phyloP scores from a whole-genome alignment of 108 stramenopile species.

The Nitzschia inconspicua region DNA sequence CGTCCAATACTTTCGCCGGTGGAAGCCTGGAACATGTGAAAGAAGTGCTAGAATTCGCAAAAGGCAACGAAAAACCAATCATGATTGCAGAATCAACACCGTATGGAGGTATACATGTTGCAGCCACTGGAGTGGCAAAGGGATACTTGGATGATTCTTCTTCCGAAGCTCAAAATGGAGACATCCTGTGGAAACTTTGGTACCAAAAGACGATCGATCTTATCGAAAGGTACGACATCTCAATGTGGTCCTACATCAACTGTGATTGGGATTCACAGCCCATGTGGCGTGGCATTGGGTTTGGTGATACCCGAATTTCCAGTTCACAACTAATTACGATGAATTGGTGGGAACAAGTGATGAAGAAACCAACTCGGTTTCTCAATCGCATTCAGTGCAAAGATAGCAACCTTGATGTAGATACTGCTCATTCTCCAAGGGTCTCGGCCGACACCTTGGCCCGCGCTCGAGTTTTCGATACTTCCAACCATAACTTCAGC shows the following conservation, averaged over 20 bases:
- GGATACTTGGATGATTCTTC: not conserved
- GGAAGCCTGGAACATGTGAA: constrained; percentile 48
- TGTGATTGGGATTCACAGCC: constrained; percentile 84
- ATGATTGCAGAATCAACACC: constrained; percentile 94
- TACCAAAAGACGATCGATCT: constrained; percentile 67
- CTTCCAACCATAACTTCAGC: too few relatives aligned
- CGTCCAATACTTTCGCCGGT: constrained; percentile 22
- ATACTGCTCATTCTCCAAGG: not conserved
- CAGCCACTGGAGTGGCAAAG: not conserved
- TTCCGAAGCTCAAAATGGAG: constrained; percentile 1
- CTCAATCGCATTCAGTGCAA: constrained; percentile 1
- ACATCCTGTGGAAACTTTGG: constrained; percentile 71
- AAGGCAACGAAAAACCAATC: constrained; percentile 41
- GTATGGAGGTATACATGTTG: constrained; percentile 65
- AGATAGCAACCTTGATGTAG: not conserved
- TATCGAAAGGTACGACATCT: constrained; percentile 72
- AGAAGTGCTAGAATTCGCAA: constrained; percentile 75
- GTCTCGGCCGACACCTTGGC: too few relatives aligned
- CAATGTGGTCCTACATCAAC: constrained; percentile 91
- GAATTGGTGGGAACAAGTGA: constrained; percentile 54
- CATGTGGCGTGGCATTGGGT: constrained; percentile 80
- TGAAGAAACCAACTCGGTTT: constrained; percentile 19
- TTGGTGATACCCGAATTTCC: constrained; percentile 80
- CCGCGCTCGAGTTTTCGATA: too few relatives aligned
- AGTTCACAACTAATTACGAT: constrained; percentile 48